phyloP scores from a whole-genome alignment of 129 eudicot genomes.

The Artemisia tridentata region DNA sequence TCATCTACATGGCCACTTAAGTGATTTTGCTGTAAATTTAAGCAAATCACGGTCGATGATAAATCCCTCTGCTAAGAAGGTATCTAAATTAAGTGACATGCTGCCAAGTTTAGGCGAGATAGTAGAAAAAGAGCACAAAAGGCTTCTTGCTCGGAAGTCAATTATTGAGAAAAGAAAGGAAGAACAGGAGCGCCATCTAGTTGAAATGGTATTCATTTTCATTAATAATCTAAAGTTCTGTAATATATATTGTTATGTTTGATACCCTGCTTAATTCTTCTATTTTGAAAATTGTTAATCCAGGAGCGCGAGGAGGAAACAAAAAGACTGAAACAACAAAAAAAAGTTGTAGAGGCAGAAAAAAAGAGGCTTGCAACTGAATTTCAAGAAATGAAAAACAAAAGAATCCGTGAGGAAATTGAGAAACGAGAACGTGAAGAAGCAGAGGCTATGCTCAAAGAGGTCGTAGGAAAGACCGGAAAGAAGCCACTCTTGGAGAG shows the following conservation, averaged over 20 bases:
- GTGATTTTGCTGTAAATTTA: slow-evolving; percentile 50
- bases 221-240: background rate
- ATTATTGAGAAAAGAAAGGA: background rate
- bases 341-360: background rate
- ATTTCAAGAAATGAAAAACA: background rate
- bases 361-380: background rate
- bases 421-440: background rate
- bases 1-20: slow-evolving; percentile 52
- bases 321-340: background rate
- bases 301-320: background rate
- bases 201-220: background rate
- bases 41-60: slow-evolving; percentile 63
- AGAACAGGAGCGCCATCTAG: background rate
- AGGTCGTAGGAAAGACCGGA: background rate
- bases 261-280: background rate
- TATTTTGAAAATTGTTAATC: background rate
- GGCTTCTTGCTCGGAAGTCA: too few relatives aligned
- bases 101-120: too few relatives aligned
- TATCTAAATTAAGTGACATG: too few relatives aligned
- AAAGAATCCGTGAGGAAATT: background rate
- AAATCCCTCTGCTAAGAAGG: too few relatives aligned
- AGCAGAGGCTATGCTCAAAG: background rate
- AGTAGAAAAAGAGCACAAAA: too few relatives aligned
- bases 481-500: background rate
- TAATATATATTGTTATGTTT: background rate